These are phyloP conservation scores for Acmispon strigosus DNA, from an alignment of 306 rosid species.

Conservation along the genomic window DNA sequence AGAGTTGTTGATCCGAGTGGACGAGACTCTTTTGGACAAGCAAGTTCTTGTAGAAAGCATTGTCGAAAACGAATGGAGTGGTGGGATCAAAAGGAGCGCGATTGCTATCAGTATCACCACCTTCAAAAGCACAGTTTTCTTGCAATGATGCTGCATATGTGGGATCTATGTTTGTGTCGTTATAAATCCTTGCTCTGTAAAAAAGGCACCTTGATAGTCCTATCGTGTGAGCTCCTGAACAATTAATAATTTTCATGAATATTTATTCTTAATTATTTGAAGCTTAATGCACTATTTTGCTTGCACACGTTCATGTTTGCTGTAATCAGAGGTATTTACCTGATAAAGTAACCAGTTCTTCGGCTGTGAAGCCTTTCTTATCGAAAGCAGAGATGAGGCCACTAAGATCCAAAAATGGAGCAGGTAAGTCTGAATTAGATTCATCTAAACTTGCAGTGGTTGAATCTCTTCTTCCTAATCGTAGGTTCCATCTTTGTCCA, in stretches of 20 bases:
- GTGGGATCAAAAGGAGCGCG: not conserved
- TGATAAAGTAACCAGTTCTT: constrained; percentile 45
- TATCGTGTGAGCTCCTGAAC: constrained; percentile 35
- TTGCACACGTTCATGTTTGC: too few species aligned
- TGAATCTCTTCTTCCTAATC: constrained; percentile 50
- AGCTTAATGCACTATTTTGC: too few species aligned
- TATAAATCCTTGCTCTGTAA: constrained; percentile 25
- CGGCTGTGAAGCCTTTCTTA: constrained; percentile 22
- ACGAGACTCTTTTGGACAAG: not conserved
- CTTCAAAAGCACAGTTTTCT: constrained; percentile 23
- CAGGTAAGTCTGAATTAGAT: constrained; percentile 40
- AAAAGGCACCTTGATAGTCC: constrained; percentile 21
- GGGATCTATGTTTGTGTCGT: constrained; percentile 32
- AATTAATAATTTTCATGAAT: not conserved
- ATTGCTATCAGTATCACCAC: constrained; percentile 6
- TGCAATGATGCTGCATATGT: constrained; percentile 1
- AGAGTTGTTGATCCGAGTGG: constrained; percentile 41
- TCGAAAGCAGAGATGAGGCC: constrained; percentile 30
- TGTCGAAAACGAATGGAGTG: not conserved
- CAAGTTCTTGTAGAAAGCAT: constrained; percentile 24
- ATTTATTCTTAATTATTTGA: too few species aligned
- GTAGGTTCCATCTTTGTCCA: constrained; percentile 35
- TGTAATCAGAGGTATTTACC: constrained; percentile 18
- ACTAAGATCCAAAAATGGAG: constrained; percentile 31
- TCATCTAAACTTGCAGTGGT: constrained; percentile 33